phyloP scores from a whole-genome alignment of 2,329 filamentous ascomycete species.

The Colletotrichum tofieldiae region DNA sequence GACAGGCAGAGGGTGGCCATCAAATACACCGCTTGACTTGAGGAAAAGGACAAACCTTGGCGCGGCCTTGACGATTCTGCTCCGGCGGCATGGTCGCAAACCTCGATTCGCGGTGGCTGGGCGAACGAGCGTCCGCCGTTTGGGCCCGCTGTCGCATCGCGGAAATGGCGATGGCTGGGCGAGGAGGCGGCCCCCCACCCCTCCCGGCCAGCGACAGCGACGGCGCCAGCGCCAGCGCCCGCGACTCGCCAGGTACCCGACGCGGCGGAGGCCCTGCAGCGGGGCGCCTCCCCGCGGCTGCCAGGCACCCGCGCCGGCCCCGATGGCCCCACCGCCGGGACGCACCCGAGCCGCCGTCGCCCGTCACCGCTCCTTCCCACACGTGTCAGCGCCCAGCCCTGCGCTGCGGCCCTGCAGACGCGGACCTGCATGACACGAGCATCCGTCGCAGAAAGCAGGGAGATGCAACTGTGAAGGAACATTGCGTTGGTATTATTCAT shows the following conservation, averaged over 20 bases:
- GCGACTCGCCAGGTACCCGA: not conserved
- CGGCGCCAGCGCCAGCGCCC: too few relatives aligned
- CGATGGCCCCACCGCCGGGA: constrained; percentile 16
- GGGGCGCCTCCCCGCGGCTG: constrained; percentile 8
- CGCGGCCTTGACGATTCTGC: not conserved
- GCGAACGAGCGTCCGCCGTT: not conserved
- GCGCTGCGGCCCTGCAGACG: not conserved
- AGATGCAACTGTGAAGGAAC: not conserved
- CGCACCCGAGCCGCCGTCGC: constrained; percentile 12
- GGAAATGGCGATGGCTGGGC: constrained; percentile 40
- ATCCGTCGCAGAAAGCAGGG: not conserved
- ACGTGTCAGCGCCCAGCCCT: not conserved
- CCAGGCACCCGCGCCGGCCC: constrained; percentile 14
- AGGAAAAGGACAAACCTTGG: not conserved
- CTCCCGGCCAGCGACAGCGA: not conserved
- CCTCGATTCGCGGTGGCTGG: constrained; percentile 16
- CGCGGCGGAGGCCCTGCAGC: not conserved
- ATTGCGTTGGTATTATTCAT: constrained; percentile 1
- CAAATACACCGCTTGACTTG: not conserved
- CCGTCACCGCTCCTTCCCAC: constrained; percentile 7
- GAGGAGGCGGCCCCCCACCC: not conserved
- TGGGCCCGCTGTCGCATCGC: too few relatives aligned
- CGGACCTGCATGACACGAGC: not conserved
- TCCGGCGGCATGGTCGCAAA: not conserved
- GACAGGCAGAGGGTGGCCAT: not conserved